Evolutionary conservation across 1,284 basidiomycete species (phyloP), one percentile per base, ranked within the genome.

Genomic region (Hortiboletus rubellus): DNA sequence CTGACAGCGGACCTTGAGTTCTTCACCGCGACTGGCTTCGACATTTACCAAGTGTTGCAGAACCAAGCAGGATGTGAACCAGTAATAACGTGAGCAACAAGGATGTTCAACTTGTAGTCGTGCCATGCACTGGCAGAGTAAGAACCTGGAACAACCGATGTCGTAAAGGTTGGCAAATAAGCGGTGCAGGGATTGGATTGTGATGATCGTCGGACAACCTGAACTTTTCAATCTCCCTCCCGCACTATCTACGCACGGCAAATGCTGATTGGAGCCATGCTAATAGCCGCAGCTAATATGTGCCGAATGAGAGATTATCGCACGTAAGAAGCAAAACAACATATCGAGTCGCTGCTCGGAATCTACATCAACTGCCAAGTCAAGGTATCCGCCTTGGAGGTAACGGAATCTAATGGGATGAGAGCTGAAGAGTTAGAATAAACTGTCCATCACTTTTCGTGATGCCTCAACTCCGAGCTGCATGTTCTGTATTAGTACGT

Each of bases 401-500:
- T 46, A 43, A 50, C 8, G 30, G 31, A 44, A 45, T 54, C 58
- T 46, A 50, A 47, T 34, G 27, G 37, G 24, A 31, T 18, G 45
- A 44, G 33, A 40, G n/a, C n/a, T 17, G 8, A 30, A 42, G n/a
- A 36, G 58, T 70, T 72, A 89, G 66, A 89, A 85, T 14, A 85
- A 63, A 59, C 75, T 75, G 72, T 94, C 86, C 77, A 94, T 78
- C 18, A 85, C 45, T 71, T 88, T 87, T 71, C 90, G 80, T 56
- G 89, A 91, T 36, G 85, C 82, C 69, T 94, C 91, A 18, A 94
- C 92, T 52, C 92, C 92, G 53, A 93, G 82, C 90, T 92, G 57
- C 31, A 61, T 54, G 55, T 36, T 27, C 57, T 14, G 40, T 2
- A 17, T 63, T 5, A 60, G 47, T 46, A 54, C 52, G 36, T 46